These are phyloP conservation scores for Pestalotiopsis sp. DNA, from an alignment of 2,329 filamentous ascomycete genomes.

Conservation along the genomic window DNA sequence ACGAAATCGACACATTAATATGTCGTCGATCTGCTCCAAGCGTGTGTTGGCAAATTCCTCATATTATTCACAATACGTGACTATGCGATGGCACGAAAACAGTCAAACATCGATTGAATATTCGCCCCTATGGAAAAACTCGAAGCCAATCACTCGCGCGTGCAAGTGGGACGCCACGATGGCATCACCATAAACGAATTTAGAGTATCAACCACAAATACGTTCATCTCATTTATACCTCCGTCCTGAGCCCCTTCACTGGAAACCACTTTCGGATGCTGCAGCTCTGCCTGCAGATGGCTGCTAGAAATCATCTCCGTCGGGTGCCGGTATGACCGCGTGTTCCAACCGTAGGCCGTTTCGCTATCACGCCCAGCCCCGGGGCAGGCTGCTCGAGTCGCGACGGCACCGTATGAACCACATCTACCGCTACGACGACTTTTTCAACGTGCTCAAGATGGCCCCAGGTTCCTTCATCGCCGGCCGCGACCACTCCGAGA, in stretches of 20 bases:
- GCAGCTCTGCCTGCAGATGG: too few relatives aligned
- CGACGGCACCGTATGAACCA: slow-evolving; percentile 17
- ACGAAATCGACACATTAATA: not conserved
- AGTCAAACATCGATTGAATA: not conserved
- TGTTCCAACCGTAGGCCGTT: too few relatives aligned
- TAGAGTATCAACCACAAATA: not conserved
- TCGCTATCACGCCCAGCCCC: too few relatives aligned
- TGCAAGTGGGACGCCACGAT: not conserved
- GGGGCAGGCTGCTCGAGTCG: slow-evolving; percentile 15
- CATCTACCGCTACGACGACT: slow-evolving; percentile 17
- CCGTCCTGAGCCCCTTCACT: not conserved
- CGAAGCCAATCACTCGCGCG: not conserved
- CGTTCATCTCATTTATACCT: not conserved
- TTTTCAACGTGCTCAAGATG: slow-evolving; percentile 12
- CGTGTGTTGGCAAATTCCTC: not conserved
- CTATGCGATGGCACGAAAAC: not conserved
- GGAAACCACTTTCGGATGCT: slow-evolving; percentile 11
- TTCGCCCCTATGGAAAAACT: not conserved
- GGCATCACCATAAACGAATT: not conserved
- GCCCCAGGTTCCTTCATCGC: not conserved
- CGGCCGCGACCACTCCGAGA: slow-evolving; percentile 4
- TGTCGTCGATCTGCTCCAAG: not conserved
- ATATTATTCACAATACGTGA: not conserved
- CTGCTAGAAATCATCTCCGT: too few relatives aligned
- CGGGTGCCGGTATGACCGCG: too few relatives aligned